These are phyloP conservation scores for Fusarium ramigenum DNA, from an alignment of 2,329 filamentous ascomycete species.

Conservation along the genomic window DNA sequence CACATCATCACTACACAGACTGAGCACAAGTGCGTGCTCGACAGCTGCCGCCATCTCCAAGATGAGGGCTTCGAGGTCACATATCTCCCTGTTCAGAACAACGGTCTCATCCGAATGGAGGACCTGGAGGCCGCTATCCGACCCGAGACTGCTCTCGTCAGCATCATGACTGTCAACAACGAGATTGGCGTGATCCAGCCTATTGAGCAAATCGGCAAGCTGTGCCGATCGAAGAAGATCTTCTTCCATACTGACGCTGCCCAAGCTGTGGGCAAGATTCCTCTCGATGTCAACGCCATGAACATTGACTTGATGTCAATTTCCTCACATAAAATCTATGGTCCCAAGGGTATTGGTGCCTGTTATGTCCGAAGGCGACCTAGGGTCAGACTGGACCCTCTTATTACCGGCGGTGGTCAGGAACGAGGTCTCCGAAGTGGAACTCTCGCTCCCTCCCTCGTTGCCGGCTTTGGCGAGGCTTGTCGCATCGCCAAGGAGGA, in stretches of 20 bases:
- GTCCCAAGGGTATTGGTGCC: slow-evolving; percentile 95
- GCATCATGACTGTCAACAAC: slow-evolving; percentile 99
- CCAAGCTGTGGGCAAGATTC: slow-evolving; percentile 98
- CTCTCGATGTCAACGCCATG: slow-evolving; percentile 95
- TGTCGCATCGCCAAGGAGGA: slow-evolving; percentile 92
- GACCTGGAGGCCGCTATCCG: slow-evolving; percentile 89
- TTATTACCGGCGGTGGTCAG: slow-evolving; percentile 96
- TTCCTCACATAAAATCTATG: slow-evolving; percentile 98
- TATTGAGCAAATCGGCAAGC: slow-evolving; percentile 88
- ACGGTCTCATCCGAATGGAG: slow-evolving; percentile 85
- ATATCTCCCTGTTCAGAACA: slow-evolving; percentile 90
- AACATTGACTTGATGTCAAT: slow-evolving; percentile 99
- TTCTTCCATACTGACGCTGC: slow-evolving; percentile 99
- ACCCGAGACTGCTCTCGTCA: slow-evolving; percentile 90
- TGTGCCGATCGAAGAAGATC: slow-evolving; percentile 90
- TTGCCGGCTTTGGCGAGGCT: slow-evolving; percentile 94
- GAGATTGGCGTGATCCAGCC: slow-evolving; percentile 99
- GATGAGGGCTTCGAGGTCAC: slow-evolving; percentile 97
- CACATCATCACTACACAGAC: slow-evolving; percentile 98
- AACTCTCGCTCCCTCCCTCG: slow-evolving; percentile 87
- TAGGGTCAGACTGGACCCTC: slow-evolving; percentile 90
- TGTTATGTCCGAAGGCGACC: slow-evolving; percentile 95
- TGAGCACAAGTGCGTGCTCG: slow-evolving; percentile 98
- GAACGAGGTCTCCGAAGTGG: slow-evolving; percentile 95
- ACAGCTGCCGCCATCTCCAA: slow-evolving; percentile 95